phyloP scores from a whole-genome alignment of 345 rosid genomes.

The Angophora floribunda region DNA sequence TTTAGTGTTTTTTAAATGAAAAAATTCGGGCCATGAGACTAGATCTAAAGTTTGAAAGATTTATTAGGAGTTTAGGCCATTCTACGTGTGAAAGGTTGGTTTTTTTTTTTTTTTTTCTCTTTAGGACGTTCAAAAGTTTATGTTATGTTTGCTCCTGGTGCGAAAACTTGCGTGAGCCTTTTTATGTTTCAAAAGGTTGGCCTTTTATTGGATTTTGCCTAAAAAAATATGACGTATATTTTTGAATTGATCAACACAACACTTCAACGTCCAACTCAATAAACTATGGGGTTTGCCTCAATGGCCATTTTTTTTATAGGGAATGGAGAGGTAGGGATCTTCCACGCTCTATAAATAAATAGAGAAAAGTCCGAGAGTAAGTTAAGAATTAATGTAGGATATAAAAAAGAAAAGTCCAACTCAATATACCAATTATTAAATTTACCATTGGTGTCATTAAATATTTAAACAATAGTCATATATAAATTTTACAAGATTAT shows the following conservation, averaged over 20 bases:
- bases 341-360: no score
- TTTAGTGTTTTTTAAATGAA: no score
- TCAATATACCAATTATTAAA: not conserved
- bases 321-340: no score
- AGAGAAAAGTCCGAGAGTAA: no score
- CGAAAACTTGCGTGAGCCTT: not conserved
- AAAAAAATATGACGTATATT: not conserved
- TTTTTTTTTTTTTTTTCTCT: no score
- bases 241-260: not conserved
- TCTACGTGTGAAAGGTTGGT: no score
- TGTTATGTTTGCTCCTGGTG: not conserved
- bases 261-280: not conserved
- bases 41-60: no score
- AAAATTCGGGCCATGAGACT: no score
- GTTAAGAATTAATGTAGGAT: no score
- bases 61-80: no score
- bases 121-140: no score
- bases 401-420: not conserved
- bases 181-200: not conserved
- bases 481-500: not conserved
- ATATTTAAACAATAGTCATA: not conserved
- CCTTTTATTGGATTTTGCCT: not conserved
- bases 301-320: no score
- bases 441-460: not conserved
- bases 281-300: not conserved